A percentile compares a stretch with the other conserved stretches of the same genome.
Conservation (phyloP, 164 flowering plant species). For the Aristolochia contorta region DNA sequence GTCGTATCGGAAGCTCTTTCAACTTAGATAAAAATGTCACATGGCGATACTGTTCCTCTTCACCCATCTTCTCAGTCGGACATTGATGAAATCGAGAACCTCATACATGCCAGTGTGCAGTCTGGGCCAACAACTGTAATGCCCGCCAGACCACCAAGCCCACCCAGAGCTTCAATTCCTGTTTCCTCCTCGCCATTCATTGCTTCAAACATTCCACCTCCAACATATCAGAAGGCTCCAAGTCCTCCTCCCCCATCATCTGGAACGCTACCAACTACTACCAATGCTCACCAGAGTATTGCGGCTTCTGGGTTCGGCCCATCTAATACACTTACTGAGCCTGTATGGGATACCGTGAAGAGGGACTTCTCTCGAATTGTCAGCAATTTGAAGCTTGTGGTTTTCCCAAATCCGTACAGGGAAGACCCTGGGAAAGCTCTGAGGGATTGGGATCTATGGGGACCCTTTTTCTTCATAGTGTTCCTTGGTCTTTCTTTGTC, state of each 20-base stretch:
- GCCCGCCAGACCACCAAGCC: constrained; percentile 70
- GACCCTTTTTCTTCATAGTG: constrained; percentile 95
- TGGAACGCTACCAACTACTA: constrained; percentile 6
- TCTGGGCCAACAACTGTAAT: constrained; percentile 52
- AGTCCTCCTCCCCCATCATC: constrained; percentile 17
- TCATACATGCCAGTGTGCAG: constrained; percentile 62
- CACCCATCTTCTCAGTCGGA: constrained; percentile 89
- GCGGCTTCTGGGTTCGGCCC: constrained; percentile 57
- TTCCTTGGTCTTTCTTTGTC: constrained; percentile 83
- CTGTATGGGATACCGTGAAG: constrained; percentile 97
- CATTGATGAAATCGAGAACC: constrained; percentile 96
- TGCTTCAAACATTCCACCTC: constrained; percentile 44
- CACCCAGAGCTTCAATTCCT: constrained; percentile 77
- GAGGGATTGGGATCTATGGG: constrained; percentile 99
- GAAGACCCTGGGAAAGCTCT: constrained; percentile 97
- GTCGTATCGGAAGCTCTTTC: too few relatives aligned
- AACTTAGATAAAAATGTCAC: constrained; percentile 31
- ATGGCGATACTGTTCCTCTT: constrained; percentile 69
- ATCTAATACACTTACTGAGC: constrained; percentile 75
- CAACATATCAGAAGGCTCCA: constrained; percentile 19
- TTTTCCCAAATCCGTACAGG: constrained; percentile 84
- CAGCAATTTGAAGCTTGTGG: constrained; percentile 92
- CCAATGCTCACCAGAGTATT: constrained; percentile 15
- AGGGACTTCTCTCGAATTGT: constrained; percentile 86
- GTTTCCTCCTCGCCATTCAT: constrained; percentile 72